A percentile compares a stretch with the other conserved stretches of the same genome.
phyloP scores from a whole-genome alignment of 768 basidiomycete species.

The Leccinum truebloodii region DNA sequence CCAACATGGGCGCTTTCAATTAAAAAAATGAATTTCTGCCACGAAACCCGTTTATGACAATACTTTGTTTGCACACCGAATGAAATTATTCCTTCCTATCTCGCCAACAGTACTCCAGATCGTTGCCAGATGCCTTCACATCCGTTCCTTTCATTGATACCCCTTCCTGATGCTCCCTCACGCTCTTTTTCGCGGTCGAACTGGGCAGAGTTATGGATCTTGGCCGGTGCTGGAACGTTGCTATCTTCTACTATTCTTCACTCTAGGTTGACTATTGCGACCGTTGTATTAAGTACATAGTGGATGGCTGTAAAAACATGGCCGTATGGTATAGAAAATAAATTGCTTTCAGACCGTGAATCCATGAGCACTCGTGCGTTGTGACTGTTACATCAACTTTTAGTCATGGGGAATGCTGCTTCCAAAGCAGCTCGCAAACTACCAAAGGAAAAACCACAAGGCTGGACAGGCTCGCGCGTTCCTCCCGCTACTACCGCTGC shows the following conservation, averaged over 20 bases:
- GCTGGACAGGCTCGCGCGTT: conserved; percentile 45
- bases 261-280: conserved; percentile 33
- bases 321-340: conserved; percentile 36
- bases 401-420: conserved; percentile 56
- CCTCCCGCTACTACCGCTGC: conserved; percentile 17
- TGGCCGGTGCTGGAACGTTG: conserved; percentile 33
- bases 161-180: conserved; percentile 21
- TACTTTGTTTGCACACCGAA: conserved; percentile 33
- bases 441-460: conserved; percentile 45
- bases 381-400: not conserved
- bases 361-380: not conserved
- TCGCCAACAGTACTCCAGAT: conserved; percentile 27
- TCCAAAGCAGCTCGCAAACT: conserved; percentile 63
- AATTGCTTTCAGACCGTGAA: conserved; percentile 14
- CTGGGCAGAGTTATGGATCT: conserved; percentile 26
- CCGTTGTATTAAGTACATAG: conserved; percentile 40
- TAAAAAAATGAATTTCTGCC: conserved; percentile 36
- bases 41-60: conserved; percentile 45
- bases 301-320: conserved; percentile 41
- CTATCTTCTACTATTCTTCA: conserved; percentile 35
- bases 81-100: conserved; percentile 37
- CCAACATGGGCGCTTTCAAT: conserved; percentile 75
- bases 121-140: conserved; percentile 24
- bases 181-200: conserved; percentile 27
- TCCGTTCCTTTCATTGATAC: conserved; percentile 34